Evolutionary conservation across 2,329 filamentous ascomycete genomes (phyloP), one percentile per base, ranked within the genome.

Genomic region (Pseudofabraea citricarpa): DNA sequence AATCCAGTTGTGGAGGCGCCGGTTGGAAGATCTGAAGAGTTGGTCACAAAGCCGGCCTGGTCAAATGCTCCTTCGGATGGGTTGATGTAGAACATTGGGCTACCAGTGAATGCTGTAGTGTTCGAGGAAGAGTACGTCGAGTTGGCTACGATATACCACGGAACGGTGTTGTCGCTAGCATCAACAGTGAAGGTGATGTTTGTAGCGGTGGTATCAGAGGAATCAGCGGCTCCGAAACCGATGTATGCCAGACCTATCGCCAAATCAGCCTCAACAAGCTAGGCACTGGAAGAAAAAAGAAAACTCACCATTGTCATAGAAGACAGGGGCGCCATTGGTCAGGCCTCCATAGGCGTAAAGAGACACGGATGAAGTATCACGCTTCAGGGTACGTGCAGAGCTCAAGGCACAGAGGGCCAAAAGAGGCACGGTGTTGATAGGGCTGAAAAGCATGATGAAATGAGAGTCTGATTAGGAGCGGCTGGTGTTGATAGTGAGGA

Each of bases 371-470:
- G 46, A 60, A 57, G 26, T 42, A 76, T 57, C 72, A 77, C 6
- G 63, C 71, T 0, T 66, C 64, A 3, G 79, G 75, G 74, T 81
- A 73, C 47, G 73, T 66, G 66, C 71, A 74, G 46, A 71, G 71
- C 20, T 49, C 72, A n/a, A 53, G 64, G 12, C 64, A 68, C 45
- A 52, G 35, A 66, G 12, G 56, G 63, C 29, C 56, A 58, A 6
- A 63, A 63, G 23, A 50, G 66, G 33, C 58, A 62, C 51, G 68
- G 71, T 45, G 67, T 68, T 10, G 61, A 62, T 1, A 62, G 59
- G 23, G 66, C 69, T 13, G 35, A 37, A 37, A 10, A 37, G 21
- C 35, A 37, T 37, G 35, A 13, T 37, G 18, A 22, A 37, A 32
- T 32, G n/a, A 32, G 18, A 32, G 29, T 15, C n/a, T 32, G 29